A percentile compares a stretch with the other conserved stretches of the same genome.
These are phyloP conservation scores for Trichophyton verrucosum DNA, from an alignment of 2,329 filamentous ascomycete genomes.

Conservation along the genomic window DNA sequence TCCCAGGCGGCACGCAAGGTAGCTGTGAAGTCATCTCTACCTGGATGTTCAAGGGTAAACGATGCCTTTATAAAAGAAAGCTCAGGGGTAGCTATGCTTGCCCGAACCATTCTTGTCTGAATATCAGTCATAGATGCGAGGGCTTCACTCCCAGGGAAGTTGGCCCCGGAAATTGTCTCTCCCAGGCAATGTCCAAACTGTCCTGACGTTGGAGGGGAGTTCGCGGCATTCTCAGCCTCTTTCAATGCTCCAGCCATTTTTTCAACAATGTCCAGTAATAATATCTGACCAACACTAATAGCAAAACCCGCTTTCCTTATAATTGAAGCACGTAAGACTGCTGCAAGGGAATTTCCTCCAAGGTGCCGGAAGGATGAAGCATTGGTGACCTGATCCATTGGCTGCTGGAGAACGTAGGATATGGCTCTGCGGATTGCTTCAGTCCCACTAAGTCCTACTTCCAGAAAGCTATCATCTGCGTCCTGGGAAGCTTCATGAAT, in stretches of 20 bases:
- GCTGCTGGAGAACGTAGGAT: background rate
- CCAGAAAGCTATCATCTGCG: background rate
- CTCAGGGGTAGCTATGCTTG: background rate
- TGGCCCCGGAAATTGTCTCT: background rate
- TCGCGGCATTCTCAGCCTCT: background rate
- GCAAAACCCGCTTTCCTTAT: background rate
- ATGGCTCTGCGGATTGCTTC: background rate
- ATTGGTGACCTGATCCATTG: background rate
- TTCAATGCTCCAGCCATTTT: background rate
- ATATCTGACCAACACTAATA: background rate
- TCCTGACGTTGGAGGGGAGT: background rate
- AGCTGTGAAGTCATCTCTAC: background rate
- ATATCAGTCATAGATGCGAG: constrained; percentile 1
- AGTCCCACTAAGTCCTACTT: background rate
- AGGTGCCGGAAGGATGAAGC: background rate
- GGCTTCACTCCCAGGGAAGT: background rate
- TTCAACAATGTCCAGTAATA: background rate
- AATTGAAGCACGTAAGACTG: background rate
- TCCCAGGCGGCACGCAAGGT: background rate
- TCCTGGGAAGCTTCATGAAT: background rate
- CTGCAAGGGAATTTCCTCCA: constrained; percentile 3
- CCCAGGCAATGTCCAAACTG: background rate
- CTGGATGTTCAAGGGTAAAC: constrained; percentile 2
- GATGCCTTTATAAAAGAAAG: background rate
- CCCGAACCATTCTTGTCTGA: background rate